Evolutionary conservation across 257 asterid genomes (phyloP), one percentile per base, ranked within the genome.

Genomic region (Nicotiana tabacum): DNA sequence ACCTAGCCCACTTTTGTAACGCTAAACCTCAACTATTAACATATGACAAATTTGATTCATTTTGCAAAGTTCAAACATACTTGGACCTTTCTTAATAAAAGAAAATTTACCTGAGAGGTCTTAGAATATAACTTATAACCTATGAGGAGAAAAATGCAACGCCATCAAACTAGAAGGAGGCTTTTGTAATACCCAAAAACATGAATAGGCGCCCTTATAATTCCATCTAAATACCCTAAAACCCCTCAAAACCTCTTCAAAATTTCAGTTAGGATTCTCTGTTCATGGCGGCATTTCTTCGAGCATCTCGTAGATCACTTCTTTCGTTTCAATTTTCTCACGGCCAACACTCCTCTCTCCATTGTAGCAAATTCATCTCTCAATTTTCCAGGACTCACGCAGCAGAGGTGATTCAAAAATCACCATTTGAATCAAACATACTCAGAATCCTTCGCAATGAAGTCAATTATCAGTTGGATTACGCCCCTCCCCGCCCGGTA

Each of bases 401-500:
- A 33, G 43, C 51, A 4, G 77, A 57, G 81, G 78, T 74, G 53
- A 65, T 37, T 11, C 48, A n/a, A 74, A 82, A 72, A 15, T 82
- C 76, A 24, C 76, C 81, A 1, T 82, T 70, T 56, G 48, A 70
- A 53, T 58, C 81, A 43, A 82, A 82, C 62, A 37, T 82, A 21
- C 81, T 82, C 48, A 82, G 84, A 70, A 82, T 82, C 48, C 65
- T 82, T 35, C 74, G 79, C 15, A 82, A 72, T 46, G 84, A 82
- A 39, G 60, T 82, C 21, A 21, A 82, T 37, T 82, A 70, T 77
- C 84, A 69, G 72, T 58, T n/a, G 60, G 81, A 53, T n/a, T 82
- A 58, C 64, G 81, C 84, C 43, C 84, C 84, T 82, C 81, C 84
- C 17, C 76, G 39, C 27, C 65, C 60, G 84, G 84, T 70, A 82